phyloP scores from a whole-genome alignment of 805 yeast genomes.

The Pichia membranifaciens region DNA sequence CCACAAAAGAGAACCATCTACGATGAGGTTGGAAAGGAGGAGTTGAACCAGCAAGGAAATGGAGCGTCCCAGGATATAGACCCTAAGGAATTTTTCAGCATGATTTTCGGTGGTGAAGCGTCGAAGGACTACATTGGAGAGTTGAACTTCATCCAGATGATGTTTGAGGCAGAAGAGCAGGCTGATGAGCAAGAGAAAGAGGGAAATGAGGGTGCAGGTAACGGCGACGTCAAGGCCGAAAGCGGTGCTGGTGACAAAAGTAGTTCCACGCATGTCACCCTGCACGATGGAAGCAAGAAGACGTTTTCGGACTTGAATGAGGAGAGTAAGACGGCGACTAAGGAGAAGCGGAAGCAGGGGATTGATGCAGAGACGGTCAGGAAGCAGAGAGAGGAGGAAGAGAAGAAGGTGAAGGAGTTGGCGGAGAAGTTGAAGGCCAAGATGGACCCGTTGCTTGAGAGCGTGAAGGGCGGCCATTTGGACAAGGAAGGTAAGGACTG shows the following conservation, averaged over 20 bases:
- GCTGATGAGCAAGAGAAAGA: constrained; percentile 40
- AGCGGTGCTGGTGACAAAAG: neutral
- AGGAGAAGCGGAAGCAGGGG: constrained; percentile 15
- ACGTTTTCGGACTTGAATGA: constrained; percentile 13
- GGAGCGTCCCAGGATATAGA: constrained; percentile 61
- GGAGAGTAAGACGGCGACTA: constrained; percentile 11
- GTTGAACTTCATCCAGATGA: constrained; percentile 66
- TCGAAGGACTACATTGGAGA: constrained; percentile 87
- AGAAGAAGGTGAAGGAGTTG: constrained; percentile 51
- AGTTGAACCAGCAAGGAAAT: constrained; percentile 35
- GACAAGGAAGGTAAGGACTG: constrained; percentile 36
- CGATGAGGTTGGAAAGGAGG: constrained; percentile 71
- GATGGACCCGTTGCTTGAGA: constrained; percentile 35
- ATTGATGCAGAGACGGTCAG: constrained; percentile 24
- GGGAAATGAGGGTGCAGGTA: constrained; percentile 38
- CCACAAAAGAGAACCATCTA: constrained; percentile 57
- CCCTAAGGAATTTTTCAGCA: constrained; percentile 63
- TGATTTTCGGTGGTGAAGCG: constrained; percentile 86
- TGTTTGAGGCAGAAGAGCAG: constrained; percentile 38
- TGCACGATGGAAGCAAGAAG: constrained; percentile 9
- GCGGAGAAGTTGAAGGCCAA: constrained; percentile 44
- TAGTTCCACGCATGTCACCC: constrained; percentile 5
- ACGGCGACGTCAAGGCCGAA: constrained; percentile 7
- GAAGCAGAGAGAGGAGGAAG: constrained; percentile 31
- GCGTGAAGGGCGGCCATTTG: constrained; percentile 35